These are phyloP conservation scores for Phytophthora citrophthora DNA, from an alignment of 352 stramenopile genomes.

Conservation along the genomic window DNA sequence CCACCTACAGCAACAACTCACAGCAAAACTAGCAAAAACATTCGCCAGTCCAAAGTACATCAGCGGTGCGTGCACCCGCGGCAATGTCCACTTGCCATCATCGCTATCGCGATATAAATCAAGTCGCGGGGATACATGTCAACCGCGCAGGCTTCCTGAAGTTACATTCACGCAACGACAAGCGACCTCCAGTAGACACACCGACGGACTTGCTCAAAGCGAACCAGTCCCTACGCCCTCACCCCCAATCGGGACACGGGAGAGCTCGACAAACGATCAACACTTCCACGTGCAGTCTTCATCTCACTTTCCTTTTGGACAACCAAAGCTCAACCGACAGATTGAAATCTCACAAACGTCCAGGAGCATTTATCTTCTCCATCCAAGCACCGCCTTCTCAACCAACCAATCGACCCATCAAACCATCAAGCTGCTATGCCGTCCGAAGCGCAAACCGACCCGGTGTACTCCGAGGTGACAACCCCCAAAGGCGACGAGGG, in stretches of 20 bases:
- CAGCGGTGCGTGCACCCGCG: background rate
- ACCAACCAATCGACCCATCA: background rate
- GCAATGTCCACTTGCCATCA: background rate
- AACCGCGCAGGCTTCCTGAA: slow-evolving; percentile 4
- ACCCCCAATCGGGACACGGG: background rate
- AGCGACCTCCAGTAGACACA: slow-evolving; percentile 1
- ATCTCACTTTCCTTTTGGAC: slow-evolving; percentile 15
- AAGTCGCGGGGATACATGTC: slow-evolving; percentile 3
- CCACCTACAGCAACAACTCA: background rate
- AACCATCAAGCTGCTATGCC: background rate
- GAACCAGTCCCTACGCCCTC: background rate
- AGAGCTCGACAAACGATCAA: background rate
- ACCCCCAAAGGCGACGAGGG: slow-evolving; percentile 16
- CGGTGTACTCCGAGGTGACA: slow-evolving; percentile 12
- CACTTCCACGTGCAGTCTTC: background rate
- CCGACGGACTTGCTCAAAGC: too few relatives aligned
- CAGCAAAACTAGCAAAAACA: slow-evolving; percentile 3
- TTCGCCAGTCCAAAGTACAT: background rate
- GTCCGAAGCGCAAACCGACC: slow-evolving; percentile 15
- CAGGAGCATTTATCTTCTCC: background rate
- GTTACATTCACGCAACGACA: slow-evolving; percentile 1
- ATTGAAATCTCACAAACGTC: background rate
- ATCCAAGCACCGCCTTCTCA: background rate
- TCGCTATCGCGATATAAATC: slow-evolving; percentile 2
- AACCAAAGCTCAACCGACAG: background rate